These are phyloP conservation scores for Boletus tomentosulus DNA, from an alignment of 768 basidiomycete genomes.

Conservation along the genomic window DNA sequence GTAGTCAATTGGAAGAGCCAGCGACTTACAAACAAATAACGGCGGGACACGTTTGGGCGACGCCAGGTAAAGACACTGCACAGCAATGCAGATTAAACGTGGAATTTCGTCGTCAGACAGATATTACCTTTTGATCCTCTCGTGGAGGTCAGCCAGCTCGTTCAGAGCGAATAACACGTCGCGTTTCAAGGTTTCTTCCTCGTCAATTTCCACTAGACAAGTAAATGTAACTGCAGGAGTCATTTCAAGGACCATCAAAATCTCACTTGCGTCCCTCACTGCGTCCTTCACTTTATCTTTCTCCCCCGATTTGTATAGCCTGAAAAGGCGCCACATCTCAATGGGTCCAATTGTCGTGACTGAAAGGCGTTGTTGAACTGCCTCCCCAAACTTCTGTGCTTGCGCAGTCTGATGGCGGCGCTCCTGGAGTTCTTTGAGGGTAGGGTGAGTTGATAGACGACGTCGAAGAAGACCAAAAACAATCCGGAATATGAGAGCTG, in stretches of 20 bases:
- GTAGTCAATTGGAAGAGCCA: not conserved
- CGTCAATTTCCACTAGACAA: conserved; percentile 9
- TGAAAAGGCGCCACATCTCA: conserved; percentile 54
- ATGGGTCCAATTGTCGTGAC: conserved; percentile 44
- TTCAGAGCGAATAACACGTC: conserved; percentile 38
- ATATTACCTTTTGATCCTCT: conserved; percentile 58
- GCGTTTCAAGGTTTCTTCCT: conserved; percentile 42
- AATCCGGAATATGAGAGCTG: conserved; percentile 46
- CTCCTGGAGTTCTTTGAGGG: conserved; percentile 47
- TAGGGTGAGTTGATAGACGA: conserved; percentile 52
- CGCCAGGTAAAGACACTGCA: conserved; percentile 68
- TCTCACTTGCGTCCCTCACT: conserved; percentile 6
- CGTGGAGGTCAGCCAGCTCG: conserved; percentile 56
- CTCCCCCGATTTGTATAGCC: conserved; percentile 36
- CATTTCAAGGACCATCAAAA: not conserved
- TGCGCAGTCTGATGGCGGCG: conserved; percentile 44
- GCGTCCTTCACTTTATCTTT: conserved; percentile 32
- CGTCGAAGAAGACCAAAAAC: conserved; percentile 46
- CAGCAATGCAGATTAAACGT: conserved; percentile 1
- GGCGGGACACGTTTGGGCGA: conserved; percentile 43
- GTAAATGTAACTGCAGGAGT: not conserved
- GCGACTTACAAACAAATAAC: conserved; percentile 45
- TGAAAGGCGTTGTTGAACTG: conserved; percentile 44
- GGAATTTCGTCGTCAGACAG: not conserved
- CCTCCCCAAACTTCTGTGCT: conserved; percentile 51